Conservation (phyloP, 371 early-diverging fungal genomes). For the Apophysomyces sp. region DNA sequence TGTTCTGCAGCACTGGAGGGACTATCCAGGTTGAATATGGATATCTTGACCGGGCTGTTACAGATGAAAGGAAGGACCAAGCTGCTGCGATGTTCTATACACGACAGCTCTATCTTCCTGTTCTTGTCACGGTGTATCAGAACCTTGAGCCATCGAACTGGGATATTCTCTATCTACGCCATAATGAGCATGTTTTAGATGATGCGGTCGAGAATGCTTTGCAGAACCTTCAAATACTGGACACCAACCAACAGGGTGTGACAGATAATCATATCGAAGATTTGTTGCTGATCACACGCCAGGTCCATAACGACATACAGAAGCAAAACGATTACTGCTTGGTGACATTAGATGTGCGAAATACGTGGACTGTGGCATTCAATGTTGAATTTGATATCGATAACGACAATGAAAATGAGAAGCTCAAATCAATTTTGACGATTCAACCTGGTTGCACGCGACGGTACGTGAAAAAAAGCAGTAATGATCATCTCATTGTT, state of each 20-base stretch:
- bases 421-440: constrained; percentile 20
- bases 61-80: constrained; percentile 1
- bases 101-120: constrained; percentile 67
- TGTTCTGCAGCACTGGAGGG: constrained; percentile 59
- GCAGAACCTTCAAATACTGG: constrained; percentile 6
- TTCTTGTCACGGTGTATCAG: constrained; percentile 71
- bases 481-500: not conserved
- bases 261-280: constrained; percentile 15
- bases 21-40: constrained; percentile 77
- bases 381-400: constrained; percentile 65
- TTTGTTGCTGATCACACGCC: constrained; percentile 16
- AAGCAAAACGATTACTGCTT: constrained; percentile 67
- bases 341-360: constrained; percentile 77
- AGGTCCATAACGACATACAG: constrained; percentile 9
- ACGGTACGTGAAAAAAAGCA: not conserved
- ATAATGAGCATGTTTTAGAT: constrained; percentile 21
- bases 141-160: constrained; percentile 65
- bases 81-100: constrained; percentile 53
- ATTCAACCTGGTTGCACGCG: constrained; percentile 26
- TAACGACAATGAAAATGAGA: constrained; percentile 33
- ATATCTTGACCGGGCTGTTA: constrained; percentile 38
- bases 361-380: constrained; percentile 72
- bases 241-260: not conserved
- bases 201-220: constrained; percentile 19
- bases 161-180: constrained; percentile 63